phyloP scores from a whole-genome alignment of 139 green algal genomes.

The Parachlorella kessleri region DNA sequence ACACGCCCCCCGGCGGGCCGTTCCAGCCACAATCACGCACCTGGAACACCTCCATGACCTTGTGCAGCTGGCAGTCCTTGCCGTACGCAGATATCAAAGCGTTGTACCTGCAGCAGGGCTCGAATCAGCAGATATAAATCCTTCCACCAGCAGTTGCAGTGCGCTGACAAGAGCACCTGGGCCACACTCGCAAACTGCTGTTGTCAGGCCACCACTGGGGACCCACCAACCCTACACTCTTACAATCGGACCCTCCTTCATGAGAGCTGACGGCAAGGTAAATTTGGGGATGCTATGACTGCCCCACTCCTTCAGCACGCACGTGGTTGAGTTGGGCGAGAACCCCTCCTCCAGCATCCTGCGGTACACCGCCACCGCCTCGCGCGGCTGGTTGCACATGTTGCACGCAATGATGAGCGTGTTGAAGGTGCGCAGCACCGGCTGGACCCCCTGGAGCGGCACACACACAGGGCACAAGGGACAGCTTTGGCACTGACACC shows the following conservation, averaged over 20 bases:
- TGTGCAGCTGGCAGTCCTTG: slow-evolving; percentile 62
- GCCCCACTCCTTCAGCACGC: too few relatives aligned
- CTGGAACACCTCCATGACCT: slow-evolving; percentile 69
- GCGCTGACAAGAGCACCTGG: too few relatives aligned
- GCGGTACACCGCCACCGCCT: slow-evolving; percentile 61
- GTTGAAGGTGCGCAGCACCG: slow-evolving; percentile 87
- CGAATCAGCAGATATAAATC: too few relatives aligned
- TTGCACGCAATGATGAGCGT: slow-evolving; percentile 91
- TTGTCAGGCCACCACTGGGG: too few relatives aligned
- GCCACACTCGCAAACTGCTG: too few relatives aligned
- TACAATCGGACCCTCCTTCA: too few relatives aligned
- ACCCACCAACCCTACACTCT: too few relatives aligned
- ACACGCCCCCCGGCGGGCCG: background rate
- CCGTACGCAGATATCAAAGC: slow-evolving; percentile 81
- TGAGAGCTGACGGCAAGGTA: too few relatives aligned
- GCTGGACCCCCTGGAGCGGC: slow-evolving; percentile 69
- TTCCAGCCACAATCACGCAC: background rate
- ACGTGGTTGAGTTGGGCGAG: slow-evolving; percentile 76
- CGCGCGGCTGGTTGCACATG: slow-evolving; percentile 85
- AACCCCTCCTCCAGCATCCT: slow-evolving; percentile 67
- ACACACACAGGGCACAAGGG: too few relatives aligned
- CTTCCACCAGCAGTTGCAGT: too few relatives aligned
- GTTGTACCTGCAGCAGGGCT: slow-evolving; percentile 78
- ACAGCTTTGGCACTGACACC: too few relatives aligned
- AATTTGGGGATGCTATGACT: too few relatives aligned